phyloP scores from a whole-genome alignment of 495 filamentous ascomycete genomes.

The Penicillium canescens region DNA sequence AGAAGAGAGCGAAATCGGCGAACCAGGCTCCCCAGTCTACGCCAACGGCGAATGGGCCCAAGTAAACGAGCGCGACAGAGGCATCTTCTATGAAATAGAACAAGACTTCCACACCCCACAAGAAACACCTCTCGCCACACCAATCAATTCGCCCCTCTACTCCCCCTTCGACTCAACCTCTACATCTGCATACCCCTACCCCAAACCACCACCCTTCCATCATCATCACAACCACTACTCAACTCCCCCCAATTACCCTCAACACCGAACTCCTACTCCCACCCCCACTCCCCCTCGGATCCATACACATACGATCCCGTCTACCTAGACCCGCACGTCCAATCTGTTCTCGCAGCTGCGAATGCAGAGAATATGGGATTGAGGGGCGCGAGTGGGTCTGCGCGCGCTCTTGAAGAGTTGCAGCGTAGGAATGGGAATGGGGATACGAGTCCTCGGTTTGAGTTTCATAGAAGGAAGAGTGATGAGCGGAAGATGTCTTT shows the following conservation, averaged over 20 bases:
- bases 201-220: too few species aligned
- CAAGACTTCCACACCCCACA: not conserved
- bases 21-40: constrained; percentile 37
- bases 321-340: constrained; percentile 28
- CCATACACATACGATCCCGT: constrained; percentile 19
- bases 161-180: not conserved
- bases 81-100: constrained; percentile 20
- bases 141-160: not conserved
- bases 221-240: constrained; percentile 6
- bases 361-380: constrained; percentile 31
- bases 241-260: constrained; percentile 10
- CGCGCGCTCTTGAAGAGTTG: constrained; percentile 25
- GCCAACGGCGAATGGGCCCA: constrained; percentile 32
- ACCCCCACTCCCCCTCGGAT: constrained; percentile 2
- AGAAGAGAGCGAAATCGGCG: constrained; percentile 34
- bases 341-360: constrained; percentile 30
- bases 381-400: constrained; percentile 17
- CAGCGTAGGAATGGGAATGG: constrained; percentile 18
- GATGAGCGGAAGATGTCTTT: constrained; percentile 15
- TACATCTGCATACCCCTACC: not conserved
- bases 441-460: not conserved
- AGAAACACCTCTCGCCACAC: constrained; percentile 3
- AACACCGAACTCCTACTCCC: constrained; percentile 4
- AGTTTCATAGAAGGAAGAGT: constrained; percentile 3
- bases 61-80: constrained; percentile 26